Evolutionary conservation across 108 stramenopile species (phyloP).

Genomic region (Chaetoceros tenuissimus): DNA sequence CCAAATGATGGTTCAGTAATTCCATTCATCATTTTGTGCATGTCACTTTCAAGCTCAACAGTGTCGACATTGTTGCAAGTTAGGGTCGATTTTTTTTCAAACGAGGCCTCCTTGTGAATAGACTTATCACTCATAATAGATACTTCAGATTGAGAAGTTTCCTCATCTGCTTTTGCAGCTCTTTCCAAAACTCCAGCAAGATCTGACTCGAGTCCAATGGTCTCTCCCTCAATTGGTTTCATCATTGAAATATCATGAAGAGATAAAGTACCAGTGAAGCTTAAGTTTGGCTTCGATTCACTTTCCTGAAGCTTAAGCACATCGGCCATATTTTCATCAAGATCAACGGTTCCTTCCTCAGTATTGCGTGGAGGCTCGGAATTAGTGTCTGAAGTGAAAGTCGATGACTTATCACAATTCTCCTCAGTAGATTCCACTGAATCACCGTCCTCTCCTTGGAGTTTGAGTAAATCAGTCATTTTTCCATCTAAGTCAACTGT

Average conservation of each 20-base stretch:
- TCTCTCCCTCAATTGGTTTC: conserved; percentile 2
- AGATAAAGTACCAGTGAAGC: not conserved
- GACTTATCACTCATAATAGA: not conserved
- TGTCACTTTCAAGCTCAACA: not conserved
- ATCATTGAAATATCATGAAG: no score
- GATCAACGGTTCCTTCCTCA: conserved; percentile 18
- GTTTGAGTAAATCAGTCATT: conserved; percentile 16
- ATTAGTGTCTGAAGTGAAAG: no score
- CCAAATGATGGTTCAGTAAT: not conserved
- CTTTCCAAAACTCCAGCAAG: not conserved
- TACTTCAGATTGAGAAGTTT: not conserved
- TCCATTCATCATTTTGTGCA: not conserved
- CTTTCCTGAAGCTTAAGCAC: conserved; percentile 4
- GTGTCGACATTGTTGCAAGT: not conserved
- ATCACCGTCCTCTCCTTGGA: conserved; percentile 1
- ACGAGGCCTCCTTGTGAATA: not conserved
- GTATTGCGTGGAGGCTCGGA: no score
- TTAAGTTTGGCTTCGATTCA: not conserved
- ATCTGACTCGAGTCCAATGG: not conserved
- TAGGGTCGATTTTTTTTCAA: not conserved
- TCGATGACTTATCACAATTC: no score
- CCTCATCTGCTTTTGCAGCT: not conserved
- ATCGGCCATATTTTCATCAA: conserved; percentile 13
- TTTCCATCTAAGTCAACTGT: conserved; percentile 24
- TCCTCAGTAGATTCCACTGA: no score